These are phyloP conservation scores for Xylariaceae sp. DNA, from an alignment of 2,329 filamentous ascomycete species.

Conservation along the genomic window DNA sequence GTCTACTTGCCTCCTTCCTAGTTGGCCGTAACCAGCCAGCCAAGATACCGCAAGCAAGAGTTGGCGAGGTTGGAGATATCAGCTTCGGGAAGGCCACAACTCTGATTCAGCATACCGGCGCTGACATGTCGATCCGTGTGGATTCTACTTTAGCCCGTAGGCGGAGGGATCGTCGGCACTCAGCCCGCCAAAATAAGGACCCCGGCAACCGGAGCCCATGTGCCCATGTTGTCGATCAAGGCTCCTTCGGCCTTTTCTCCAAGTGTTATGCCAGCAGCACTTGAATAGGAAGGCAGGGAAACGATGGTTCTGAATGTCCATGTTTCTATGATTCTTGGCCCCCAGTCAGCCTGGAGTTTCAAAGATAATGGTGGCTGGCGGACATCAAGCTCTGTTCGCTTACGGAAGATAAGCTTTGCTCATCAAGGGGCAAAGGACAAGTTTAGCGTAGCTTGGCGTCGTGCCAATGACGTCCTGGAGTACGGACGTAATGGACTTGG, in stretches of 20 bases:
- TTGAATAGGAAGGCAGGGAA: slow-evolving; percentile 12
- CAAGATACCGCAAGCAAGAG: slow-evolving; percentile 14
- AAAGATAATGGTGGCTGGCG: no score
- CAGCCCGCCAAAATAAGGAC: slow-evolving; percentile 11
- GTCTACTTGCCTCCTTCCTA: slow-evolving; percentile 22
- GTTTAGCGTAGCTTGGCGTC: no score
- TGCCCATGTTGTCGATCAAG: slow-evolving; percentile 1
- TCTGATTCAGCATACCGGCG: slow-evolving; percentile 14
- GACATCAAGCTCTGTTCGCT: no score
- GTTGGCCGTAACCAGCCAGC: slow-evolving; percentile 17
- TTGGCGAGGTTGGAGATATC: slow-evolving; percentile 12
- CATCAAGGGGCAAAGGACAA: no score
- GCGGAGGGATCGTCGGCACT: slow-evolving; percentile 14
- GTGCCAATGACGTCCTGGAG: no score
- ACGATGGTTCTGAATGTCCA: slow-evolving; percentile 10
- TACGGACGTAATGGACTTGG: no score
- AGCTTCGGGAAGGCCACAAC: slow-evolving; percentile 12
- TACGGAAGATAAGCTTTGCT: no score
- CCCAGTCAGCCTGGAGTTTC: no score
- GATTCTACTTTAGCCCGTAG: slow-evolving; percentile 10
- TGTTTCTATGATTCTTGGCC: slow-evolving; percentile 4
- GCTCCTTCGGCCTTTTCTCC: slow-evolving; percentile 3
- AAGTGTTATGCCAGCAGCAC: slow-evolving; percentile 10
- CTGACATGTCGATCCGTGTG: slow-evolving; percentile 12
- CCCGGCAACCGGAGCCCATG: slow-evolving; percentile 8